Percentiles rank a stretch among this genome's conserved stretches.
These are phyloP conservation scores for Geotrichum restrictum DNA, from an alignment of 1,139 yeast genomes.

Conservation along the genomic window DNA sequence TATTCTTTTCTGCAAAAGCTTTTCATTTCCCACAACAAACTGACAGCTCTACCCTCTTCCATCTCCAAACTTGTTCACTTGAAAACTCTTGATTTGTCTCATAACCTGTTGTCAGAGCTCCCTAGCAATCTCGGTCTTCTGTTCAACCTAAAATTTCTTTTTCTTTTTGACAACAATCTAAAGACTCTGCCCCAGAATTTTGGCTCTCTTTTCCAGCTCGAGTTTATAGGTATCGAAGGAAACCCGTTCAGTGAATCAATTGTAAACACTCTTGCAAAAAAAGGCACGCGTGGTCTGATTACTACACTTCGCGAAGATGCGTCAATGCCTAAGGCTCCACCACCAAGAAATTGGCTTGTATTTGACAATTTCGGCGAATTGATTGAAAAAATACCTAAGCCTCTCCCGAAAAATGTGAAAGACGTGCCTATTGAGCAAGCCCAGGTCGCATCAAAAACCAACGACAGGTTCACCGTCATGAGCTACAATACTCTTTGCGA, in stretches of 20 bases:
- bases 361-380: conserved; percentile 66
- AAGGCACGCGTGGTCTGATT: conserved; percentile 82
- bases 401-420: conserved; percentile 6
- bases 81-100: conserved; percentile 80
- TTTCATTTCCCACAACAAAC: conserved; percentile 80
- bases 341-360: conserved; percentile 70
- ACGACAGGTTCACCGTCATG: conserved; percentile 60
- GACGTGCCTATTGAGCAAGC: background rate
- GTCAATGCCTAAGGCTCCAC: conserved; percentile 59
- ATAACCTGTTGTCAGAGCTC: conserved; percentile 62
- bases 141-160: conserved; percentile 73
- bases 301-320: conserved; percentile 77
- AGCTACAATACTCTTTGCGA: conserved; percentile 92
- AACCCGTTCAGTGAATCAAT: conserved; percentile 70
- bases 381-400: conserved; percentile 29
- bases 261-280: conserved; percentile 67
- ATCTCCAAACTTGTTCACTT: conserved; percentile 68
- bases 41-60: conserved; percentile 63
- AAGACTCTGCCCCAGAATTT: conserved; percentile 73
- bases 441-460: background rate
- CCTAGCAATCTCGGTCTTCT: conserved; percentile 84
- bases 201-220: conserved; percentile 80
- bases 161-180: conserved; percentile 82
- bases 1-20: conserved; percentile 83
- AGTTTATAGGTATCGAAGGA: conserved; percentile 89